Evolutionary conservation across 1,139 yeast genomes (phyloP).

Genomic region (Blastobotrys persicus): DNA sequence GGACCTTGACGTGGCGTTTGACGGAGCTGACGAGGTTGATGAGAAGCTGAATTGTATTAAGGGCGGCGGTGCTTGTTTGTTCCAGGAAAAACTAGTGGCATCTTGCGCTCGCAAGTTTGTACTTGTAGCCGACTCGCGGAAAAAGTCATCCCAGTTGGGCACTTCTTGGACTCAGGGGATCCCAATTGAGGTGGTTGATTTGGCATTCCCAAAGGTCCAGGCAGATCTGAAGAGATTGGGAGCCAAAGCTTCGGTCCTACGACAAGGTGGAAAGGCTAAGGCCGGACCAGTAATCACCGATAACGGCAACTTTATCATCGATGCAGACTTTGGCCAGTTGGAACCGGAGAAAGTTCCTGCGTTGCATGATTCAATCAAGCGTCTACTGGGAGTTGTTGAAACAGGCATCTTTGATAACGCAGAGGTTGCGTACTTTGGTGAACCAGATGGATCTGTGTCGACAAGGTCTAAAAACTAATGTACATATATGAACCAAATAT

Average conservation of each 20-base stretch:
- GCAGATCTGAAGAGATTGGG: slow-evolving; percentile 55
- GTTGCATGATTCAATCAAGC: slow-evolving; percentile 66
- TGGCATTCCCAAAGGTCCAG: slow-evolving; percentile 75
- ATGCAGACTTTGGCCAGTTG: slow-evolving; percentile 87
- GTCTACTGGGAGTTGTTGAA: slow-evolving; percentile 91
- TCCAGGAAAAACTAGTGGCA: slow-evolving; percentile 95
- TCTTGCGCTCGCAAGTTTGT: slow-evolving; percentile 72
- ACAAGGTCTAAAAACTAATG: slow-evolving; percentile 13
- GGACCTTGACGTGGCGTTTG: slow-evolving; percentile 85
- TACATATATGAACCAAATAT: not conserved
- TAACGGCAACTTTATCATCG: slow-evolving; percentile 88
- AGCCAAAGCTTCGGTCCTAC: slow-evolving; percentile 60
- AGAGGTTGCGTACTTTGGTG: slow-evolving; percentile 83
- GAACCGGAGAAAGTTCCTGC: slow-evolving; percentile 50
- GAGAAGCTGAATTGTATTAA: slow-evolving; percentile 76
- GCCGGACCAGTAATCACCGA: slow-evolving; percentile 99
- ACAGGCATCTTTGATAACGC: slow-evolving; percentile 87
- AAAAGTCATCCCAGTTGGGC: slow-evolving; percentile 68
- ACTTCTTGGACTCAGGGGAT: slow-evolving; percentile 84
- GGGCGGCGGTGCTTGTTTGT: slow-evolving; percentile 98
- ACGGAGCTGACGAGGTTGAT: slow-evolving; percentile 98
- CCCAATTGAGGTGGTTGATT: slow-evolving; percentile 94
- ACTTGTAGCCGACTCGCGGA: slow-evolving; percentile 90
- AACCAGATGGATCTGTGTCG: slow-evolving; percentile 62
- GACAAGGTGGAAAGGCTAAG: slow-evolving; percentile 88